A percentile compares a stretch with the other conserved stretches of the same genome.
phyloP scores from a whole-genome alignment of 2,329 filamentous ascomycete genomes.

The Microdochium bolleyi region DNA sequence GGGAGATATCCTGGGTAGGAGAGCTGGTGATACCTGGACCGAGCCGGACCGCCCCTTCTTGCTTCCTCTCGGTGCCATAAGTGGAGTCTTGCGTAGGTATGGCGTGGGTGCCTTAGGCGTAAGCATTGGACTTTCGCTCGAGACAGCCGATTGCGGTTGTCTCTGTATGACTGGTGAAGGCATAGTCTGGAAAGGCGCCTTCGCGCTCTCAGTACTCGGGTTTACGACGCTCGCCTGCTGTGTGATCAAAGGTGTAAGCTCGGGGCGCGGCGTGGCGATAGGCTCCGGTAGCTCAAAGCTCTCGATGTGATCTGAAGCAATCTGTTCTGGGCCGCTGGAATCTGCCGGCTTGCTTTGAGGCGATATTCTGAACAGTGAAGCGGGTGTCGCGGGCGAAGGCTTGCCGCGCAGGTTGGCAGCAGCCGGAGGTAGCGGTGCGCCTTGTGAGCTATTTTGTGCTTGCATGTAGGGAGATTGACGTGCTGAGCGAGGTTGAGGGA shows the following conservation, averaged over 20 bases:
- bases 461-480: conserved; percentile 61
- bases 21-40: conserved; percentile 74
- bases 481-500: conserved; percentile 57
- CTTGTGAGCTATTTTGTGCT: conserved; percentile 34
- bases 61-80: conserved; percentile 45
- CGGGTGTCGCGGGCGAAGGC: conserved; percentile 69
- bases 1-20: conserved; percentile 84
- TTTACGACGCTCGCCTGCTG: conserved; percentile 30
- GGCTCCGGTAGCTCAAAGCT: conserved; percentile 67
- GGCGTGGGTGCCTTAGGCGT: conserved; percentile 40
- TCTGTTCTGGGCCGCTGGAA: conserved; percentile 28
- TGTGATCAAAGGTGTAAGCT: conserved; percentile 41
- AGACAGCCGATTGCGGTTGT: conserved; percentile 35
- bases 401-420: conserved; percentile 25
- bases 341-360: conserved; percentile 42
- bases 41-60: conserved; percentile 69
- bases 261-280: conserved; percentile 37
- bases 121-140: conserved; percentile 59
- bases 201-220: conserved; percentile 30
- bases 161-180: conserved; percentile 39
- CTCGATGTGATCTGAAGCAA: conserved; percentile 45
- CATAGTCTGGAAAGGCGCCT: conserved; percentile 39
- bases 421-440: conserved; percentile 13
- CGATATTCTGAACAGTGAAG: conserved; percentile 75
- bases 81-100: conserved; percentile 45